Conservation (phyloP, 2,329 filamentous ascomycete species). For the Nannizzia gypsea region DNA sequence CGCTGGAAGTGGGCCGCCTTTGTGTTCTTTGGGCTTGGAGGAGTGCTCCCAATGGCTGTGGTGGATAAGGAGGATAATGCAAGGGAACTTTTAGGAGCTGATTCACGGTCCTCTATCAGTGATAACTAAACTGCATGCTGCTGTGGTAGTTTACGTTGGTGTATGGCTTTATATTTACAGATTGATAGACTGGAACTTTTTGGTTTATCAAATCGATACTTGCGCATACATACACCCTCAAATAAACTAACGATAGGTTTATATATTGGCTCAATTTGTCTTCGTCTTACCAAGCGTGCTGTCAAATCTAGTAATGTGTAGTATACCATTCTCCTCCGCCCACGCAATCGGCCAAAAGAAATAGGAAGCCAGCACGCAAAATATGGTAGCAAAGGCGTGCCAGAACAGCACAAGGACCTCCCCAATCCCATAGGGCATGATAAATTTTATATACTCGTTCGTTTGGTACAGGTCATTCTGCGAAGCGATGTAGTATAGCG, state of each 20-base stretch:
- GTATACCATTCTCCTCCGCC: slow-evolving; percentile 33
- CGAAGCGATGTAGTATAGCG: slow-evolving; percentile 56
- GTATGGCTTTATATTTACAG: too few species aligned
- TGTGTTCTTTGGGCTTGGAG: slow-evolving; percentile 65
- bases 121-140: not conserved
- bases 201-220: not conserved
- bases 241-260: too few species aligned
- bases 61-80: slow-evolving; percentile 52
- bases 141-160: too few species aligned
- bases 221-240: slow-evolving; percentile 14
- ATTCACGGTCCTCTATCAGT: not conserved
- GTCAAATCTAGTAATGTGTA: not conserved
- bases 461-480: slow-evolving; percentile 78
- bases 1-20: slow-evolving; percentile 83
- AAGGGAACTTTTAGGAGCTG: not conserved
- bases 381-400: slow-evolving; percentile 52
- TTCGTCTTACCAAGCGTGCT: not conserved
- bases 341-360: slow-evolving; percentile 41
- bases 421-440: slow-evolving; percentile 49
- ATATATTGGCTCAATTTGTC: slow-evolving; percentile 7
- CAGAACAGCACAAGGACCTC: slow-evolving; percentile 46
- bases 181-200: too few species aligned
- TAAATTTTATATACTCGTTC: slow-evolving; percentile 62
- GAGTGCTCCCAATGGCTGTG: slow-evolving; percentile 52
- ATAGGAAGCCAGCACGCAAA: slow-evolving; percentile 52